Evolutionary conservation across 1,284 basidiomycete genomes (phyloP).

Genomic region (Ganoderma resinaceum): DNA sequence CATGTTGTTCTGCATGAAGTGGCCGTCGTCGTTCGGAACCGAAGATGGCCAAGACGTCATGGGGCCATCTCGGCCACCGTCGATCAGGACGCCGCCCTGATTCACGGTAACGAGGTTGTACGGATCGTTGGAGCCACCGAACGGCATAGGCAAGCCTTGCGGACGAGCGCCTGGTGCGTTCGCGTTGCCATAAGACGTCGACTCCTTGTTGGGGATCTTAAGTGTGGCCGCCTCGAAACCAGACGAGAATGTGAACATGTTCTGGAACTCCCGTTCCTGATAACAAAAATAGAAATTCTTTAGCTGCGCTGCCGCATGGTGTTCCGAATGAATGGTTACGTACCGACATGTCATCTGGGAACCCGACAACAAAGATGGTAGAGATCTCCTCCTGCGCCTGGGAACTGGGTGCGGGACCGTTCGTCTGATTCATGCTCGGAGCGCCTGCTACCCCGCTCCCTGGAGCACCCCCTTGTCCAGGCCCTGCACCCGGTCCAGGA

Average conservation of each 20-base stretch:
- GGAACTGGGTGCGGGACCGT: conserved; percentile 35
- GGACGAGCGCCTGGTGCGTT: conserved; percentile 31
- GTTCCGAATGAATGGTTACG: conserved; percentile 41
- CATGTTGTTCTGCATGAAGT: conserved; percentile 45
- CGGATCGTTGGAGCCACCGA: conserved; percentile 70
- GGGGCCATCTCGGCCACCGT: conserved; percentile 70
- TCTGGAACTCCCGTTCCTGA: conserved; percentile 97
- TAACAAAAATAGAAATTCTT: conserved; percentile 25
- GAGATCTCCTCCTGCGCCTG: conserved; percentile 86
- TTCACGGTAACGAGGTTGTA: conserved; percentile 82
- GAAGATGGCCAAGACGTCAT: conserved; percentile 71
- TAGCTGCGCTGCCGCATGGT: conserved; percentile 18
- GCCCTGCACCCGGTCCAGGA: conserved; percentile 45
- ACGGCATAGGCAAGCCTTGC: conserved; percentile 34
- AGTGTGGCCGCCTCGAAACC: conserved; percentile 98
- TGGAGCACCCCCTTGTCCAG: conserved; percentile 33
- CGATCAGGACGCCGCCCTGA: conserved; percentile 78
- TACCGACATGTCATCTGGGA: conserved; percentile 98
- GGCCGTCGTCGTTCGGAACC: conserved; percentile 48
- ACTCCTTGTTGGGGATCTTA: conserved; percentile 94
- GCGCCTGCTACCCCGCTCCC: conserved; percentile 31
- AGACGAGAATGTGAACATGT: conserved; percentile 96
- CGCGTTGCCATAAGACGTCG: conserved; percentile 63
- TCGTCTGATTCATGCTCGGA: conserved; percentile 39
- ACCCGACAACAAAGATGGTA: conserved; percentile 98